Evolutionary conservation across 2,329 filamentous ascomycete genomes (phyloP).

Genomic region (Monilinia fructigena): DNA sequence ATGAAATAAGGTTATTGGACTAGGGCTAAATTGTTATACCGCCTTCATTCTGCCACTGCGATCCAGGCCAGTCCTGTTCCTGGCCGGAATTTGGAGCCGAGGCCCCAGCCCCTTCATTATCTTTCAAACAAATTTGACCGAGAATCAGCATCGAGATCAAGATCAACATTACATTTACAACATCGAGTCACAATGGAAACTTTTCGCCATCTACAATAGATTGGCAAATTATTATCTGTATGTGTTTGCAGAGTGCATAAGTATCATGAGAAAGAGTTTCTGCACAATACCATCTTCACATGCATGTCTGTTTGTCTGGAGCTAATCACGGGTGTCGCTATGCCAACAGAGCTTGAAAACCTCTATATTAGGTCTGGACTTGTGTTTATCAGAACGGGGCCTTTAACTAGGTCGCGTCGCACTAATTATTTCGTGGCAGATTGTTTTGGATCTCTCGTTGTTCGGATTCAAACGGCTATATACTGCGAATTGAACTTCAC

Average conservation of each 20-base stretch:
- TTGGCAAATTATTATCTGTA: background rate
- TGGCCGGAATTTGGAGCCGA: background rate
- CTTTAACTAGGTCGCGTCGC: slow-evolving; percentile 10
- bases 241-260: no score
- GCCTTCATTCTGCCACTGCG: no score
- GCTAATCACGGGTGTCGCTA: slow-evolving; percentile 15
- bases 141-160: background rate
- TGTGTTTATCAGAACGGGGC: slow-evolving; percentile 11
- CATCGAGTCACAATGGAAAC: background rate
- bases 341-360: slow-evolving; percentile 16
- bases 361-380: slow-evolving; percentile 18
- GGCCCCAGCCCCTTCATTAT: background rate
- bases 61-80: background rate
- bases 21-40: no score
- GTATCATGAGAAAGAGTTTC: background rate
- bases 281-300: slow-evolving; percentile 4
- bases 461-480: background rate
- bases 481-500: background rate
- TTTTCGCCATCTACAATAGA: background rate
- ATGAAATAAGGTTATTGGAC: no score
- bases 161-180: background rate
- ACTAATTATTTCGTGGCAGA: slow-evolving; percentile 6
- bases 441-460: background rate
- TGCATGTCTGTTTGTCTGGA: background rate
- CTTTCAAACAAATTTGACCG: background rate